Conservation (phyloP, 2,329 filamentous ascomycete species). For the Clonostachys rhizophaga region DNA sequence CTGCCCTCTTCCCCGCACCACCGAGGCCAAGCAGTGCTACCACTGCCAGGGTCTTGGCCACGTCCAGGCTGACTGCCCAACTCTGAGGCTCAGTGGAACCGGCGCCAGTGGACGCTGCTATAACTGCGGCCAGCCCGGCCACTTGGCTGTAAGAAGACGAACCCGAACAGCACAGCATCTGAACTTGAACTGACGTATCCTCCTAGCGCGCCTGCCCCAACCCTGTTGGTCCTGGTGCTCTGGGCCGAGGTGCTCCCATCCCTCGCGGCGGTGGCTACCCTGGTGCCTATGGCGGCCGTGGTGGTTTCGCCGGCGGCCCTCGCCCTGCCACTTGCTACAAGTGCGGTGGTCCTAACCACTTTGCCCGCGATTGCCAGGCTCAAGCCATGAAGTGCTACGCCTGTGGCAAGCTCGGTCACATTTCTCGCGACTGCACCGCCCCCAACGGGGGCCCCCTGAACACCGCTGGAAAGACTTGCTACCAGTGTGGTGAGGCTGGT, state of each 20-base stretch:
- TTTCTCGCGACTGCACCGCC: slow-evolving; percentile 89
- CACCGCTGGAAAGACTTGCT: slow-evolving; percentile 97
- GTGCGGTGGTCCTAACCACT: slow-evolving; percentile 89
- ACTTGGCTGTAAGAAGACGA: slow-evolving; percentile 69
- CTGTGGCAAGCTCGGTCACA: slow-evolving; percentile 92
- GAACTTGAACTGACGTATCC: neutral
- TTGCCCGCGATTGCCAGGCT: slow-evolving; percentile 95
- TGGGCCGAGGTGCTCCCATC: slow-evolving; percentile 63
- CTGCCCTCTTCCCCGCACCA: slow-evolving; percentile 93
- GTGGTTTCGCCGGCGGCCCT: slow-evolving; percentile 64
- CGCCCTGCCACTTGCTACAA: slow-evolving; percentile 70
- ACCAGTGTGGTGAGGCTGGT: slow-evolving; percentile 91
- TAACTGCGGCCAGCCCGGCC: slow-evolving; percentile 88
- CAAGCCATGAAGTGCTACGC: slow-evolving; percentile 99
- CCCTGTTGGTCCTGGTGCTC: slow-evolving; percentile 53
- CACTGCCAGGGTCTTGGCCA: slow-evolving; percentile 98
- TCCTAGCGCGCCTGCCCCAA: slow-evolving; percentile 75
- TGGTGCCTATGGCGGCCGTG: slow-evolving; percentile 59
- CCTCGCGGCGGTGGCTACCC: slow-evolving; percentile 64
- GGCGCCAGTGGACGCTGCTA: slow-evolving; percentile 88
- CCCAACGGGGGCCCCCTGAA: slow-evolving; percentile 94
- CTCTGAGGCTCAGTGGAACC: slow-evolving; percentile 82
- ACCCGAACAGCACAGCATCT: neutral
- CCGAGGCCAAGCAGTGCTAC: slow-evolving; percentile 99
- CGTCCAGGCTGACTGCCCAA: slow-evolving; percentile 98